Percentiles rank a stretch among this genome's conserved stretches.
Evolutionary conservation across 148 eudicot species (phyloP).

Genomic region (Talinum fruticosum): DNA sequence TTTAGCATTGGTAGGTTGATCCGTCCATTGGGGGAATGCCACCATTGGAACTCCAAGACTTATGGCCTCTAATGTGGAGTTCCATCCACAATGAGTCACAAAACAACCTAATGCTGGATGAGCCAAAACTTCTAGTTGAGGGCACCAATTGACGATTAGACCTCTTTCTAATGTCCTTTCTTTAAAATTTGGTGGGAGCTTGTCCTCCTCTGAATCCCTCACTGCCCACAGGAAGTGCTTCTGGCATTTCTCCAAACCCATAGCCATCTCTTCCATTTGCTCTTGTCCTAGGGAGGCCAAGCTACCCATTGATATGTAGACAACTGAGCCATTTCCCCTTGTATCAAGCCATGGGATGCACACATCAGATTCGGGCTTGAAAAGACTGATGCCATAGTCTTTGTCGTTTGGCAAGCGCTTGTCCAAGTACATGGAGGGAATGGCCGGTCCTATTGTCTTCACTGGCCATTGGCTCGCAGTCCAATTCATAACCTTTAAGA

Average conservation of each 20-base stretch:
- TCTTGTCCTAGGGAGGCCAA: constrained; percentile 35
- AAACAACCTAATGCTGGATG: constrained; percentile 47
- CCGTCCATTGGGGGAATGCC: constrained; percentile 49
- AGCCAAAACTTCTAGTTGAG: constrained; percentile 43
- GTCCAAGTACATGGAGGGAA: constrained; percentile 42
- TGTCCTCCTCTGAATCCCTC: constrained; percentile 41
- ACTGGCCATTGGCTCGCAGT: constrained; percentile 36
- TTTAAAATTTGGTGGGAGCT: constrained; percentile 34
- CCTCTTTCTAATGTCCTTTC: constrained; percentile 33
- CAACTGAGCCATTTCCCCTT: constrained; percentile 33
- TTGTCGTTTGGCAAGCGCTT: constrained; percentile 38
- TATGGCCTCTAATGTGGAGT: constrained; percentile 53
- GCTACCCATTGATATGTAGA: constrained; percentile 65
- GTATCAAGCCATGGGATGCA: constrained; percentile 34
- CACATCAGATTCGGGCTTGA: constrained; percentile 25
- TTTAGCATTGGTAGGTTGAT: constrained; percentile 56
- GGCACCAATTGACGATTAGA: constrained; percentile 49
- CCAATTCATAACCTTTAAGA: constrained; percentile 41
- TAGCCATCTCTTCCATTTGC: constrained; percentile 54
- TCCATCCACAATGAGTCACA: constrained; percentile 61
- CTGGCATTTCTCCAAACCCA: constrained; percentile 30
- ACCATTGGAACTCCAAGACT: constrained; percentile 55
- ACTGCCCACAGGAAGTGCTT: constrained; percentile 53
- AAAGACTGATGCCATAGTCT: constrained; percentile 35
- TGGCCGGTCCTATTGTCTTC: constrained; percentile 37